Evolutionary conservation across 2,329 filamentous ascomycete genomes (phyloP).

Genomic region (Calonectria pseudoturangicola): DNA sequence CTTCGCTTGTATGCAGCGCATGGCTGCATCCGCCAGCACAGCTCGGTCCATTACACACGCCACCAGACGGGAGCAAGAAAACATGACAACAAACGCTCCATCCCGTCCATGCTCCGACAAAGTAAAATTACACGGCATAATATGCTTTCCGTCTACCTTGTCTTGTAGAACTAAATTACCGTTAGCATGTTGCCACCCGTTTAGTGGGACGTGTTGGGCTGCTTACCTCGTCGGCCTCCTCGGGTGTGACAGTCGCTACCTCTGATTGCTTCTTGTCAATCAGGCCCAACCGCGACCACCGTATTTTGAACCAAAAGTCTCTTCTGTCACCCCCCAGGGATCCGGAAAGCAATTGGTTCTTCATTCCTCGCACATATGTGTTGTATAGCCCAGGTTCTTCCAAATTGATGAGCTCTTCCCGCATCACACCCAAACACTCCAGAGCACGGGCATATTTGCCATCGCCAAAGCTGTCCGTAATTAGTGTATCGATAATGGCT

Average conservation of each 20-base stretch:
- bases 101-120: conserved; percentile 9
- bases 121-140: conserved; percentile 31
- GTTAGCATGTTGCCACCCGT: conserved; percentile 50
- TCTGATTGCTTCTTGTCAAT: conserved; percentile 80
- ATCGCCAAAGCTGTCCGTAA: conserved; percentile 85
- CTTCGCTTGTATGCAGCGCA: conserved; percentile 3
- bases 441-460: conserved; percentile 83
- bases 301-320: conserved; percentile 88
- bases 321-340: conserved; percentile 84
- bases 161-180: conserved; percentile 60
- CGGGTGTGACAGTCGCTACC: conserved; percentile 78
- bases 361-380: conserved; percentile 81
- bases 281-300: conserved; percentile 81
- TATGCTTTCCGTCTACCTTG: conserved; percentile 50
- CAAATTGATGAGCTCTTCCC: conserved; percentile 83
- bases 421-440: conserved; percentile 85
- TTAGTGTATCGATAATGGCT: conserved; percentile 79
- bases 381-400: conserved; percentile 89
- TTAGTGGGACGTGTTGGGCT: not conserved
- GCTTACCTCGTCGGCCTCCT: conserved; percentile 80
- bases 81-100: conserved; percentile 27
- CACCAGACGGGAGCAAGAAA: not conserved
- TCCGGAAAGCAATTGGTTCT: conserved; percentile 80
- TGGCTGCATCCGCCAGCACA: conserved; percentile 12
- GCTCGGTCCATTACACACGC: not conserved